Conservation (phyloP, 768 basidiomycete species). For the Chalciporus piperatus region DNA sequence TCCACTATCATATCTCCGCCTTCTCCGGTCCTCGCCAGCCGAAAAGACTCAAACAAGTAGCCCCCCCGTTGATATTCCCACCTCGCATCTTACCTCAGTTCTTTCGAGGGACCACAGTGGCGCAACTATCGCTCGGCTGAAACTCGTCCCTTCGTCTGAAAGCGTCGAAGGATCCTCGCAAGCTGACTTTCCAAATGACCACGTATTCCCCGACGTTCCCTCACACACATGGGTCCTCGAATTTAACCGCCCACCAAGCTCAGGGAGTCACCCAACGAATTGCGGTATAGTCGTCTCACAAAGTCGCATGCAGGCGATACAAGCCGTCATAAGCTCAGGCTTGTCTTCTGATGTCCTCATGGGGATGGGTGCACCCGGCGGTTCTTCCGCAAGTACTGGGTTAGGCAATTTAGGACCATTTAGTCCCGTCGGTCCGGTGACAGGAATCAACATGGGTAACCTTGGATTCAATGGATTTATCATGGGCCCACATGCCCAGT, state of each 20-base stretch:
- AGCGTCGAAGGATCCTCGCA: conserved; percentile 8
- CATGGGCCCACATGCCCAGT: conserved; percentile 22
- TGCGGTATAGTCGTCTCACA: conserved; percentile 71
- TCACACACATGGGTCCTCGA: conserved; percentile 63
- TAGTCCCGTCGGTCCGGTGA: conserved; percentile 18
- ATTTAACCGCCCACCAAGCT: conserved; percentile 46
- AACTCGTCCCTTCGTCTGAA: conserved; percentile 33
- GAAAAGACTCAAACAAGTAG: conserved; percentile 11
- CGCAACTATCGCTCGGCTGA: conserved; percentile 54
- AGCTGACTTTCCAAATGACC: conserved; percentile 22
- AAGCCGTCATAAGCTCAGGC: conserved; percentile 50
- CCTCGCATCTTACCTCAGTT: conserved; percentile 44
- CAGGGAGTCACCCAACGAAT: conserved; percentile 39
- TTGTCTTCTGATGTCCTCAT: conserved; percentile 23
- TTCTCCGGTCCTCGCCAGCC: conserved; percentile 41
- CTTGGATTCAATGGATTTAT: conserved; percentile 25
- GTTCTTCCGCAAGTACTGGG: conserved; percentile 12
- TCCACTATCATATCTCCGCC: conserved; percentile 62
- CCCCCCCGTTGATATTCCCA: conserved; percentile 45
- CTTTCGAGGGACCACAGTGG: conserved; percentile 45
- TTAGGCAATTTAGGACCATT: conserved; percentile 26
- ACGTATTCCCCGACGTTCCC: conserved; percentile 22
- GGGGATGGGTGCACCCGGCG: conserved; percentile 18
- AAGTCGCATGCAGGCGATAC: conserved; percentile 70
- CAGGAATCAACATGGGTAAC: conserved; percentile 23